A percentile compares a stretch with the other conserved stretches of the same genome.
Evolutionary conservation across 257 asterid species (phyloP).

Genomic region (Leonotis leonurus): DNA sequence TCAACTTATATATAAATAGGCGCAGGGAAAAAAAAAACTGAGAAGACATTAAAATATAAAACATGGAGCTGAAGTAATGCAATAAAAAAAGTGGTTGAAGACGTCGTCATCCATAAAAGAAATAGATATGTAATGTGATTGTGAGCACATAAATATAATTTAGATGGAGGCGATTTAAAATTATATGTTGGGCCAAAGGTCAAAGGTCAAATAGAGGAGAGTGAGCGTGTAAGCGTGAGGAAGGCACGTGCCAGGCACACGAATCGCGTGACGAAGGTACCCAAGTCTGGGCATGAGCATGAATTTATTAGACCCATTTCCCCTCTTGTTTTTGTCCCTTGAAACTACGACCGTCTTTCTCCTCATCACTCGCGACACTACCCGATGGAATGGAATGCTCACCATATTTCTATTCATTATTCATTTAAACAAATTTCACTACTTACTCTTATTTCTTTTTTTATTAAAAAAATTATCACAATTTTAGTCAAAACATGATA

Average conservation of each 20-base stretch:
- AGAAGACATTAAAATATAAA: too few relatives aligned
- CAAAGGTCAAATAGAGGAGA: conserved; percentile 25
- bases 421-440: too few relatives aligned
- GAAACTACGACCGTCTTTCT: neutral
- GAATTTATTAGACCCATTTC: conserved; percentile 22
- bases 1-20: too few relatives aligned
- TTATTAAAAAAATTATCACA: too few relatives aligned
- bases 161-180: neutral
- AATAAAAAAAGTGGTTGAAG: too few relatives aligned
- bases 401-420: neutral
- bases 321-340: neutral
- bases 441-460: too few relatives aligned
- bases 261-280: conserved; percentile 19
- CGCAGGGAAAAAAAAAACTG: too few relatives aligned
- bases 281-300: conserved; percentile 23
- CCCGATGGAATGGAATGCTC: neutral
- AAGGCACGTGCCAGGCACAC: conserved; percentile 18
- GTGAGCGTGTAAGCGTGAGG: conserved; percentile 20
- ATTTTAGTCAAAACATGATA: too few relatives aligned
- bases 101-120: too few relatives aligned
- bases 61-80: too few relatives aligned
- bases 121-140: too few relatives aligned
- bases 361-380: neutral
- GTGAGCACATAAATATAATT: too few relatives aligned
- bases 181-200: neutral